Evolutionary conservation across 495 filamentous ascomycete species (phyloP), one percentile per base, ranked within the genome.

Genomic region (Friedmanniomyces simplex): DNA sequence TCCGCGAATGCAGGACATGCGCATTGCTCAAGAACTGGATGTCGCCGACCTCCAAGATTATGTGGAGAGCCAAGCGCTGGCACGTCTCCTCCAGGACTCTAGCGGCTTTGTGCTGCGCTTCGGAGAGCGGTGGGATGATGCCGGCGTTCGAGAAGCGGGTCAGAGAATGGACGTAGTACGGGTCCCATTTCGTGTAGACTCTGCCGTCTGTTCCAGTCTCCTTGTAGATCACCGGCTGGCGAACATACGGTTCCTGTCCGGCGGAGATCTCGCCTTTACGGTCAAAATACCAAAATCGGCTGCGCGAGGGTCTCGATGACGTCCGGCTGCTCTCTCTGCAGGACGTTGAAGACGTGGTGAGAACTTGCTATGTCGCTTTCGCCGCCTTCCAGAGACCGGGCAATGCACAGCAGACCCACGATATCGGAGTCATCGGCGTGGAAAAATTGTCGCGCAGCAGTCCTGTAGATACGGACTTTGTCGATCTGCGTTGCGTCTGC

Each of bases 241-340:
- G 76, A 66, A 90, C 85, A 64, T 80, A 95, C 54, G 83, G 82
- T 36, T 89, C 80, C 71, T 95, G 76, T 32, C 87, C 88, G 37
- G 76, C 73, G 22, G 77, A 82, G 3, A 78, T 81, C 73, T 95
- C 89, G 41, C 89, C 89, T 70, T 95, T 95, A 55, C 89, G 87
- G 69, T 95, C 89, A 66, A 94, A 93, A 73, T 94, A 93, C 89
- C 89, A n/a, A 95, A 61, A 86, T 83, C 0, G 89, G 88, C 57
- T 82, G 69, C 2, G 85, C 84, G 52, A 95, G 74, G 28, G 81
- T 81, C 70, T 84, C 79, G 0, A 86, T 79, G 12, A 94, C 84
- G 62, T 93, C 89, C 0, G 89, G 89, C 1, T 83, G 81, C 68
- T 91, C 83, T 13, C 60, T 63, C 68, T 87, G 83, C 8, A 95